Percentiles rank a stretch among this genome's conserved stretches.
Evolutionary conservation across 176 grass and related monocot species (phyloP).

Genomic region (Musa troglodytarum): DNA sequence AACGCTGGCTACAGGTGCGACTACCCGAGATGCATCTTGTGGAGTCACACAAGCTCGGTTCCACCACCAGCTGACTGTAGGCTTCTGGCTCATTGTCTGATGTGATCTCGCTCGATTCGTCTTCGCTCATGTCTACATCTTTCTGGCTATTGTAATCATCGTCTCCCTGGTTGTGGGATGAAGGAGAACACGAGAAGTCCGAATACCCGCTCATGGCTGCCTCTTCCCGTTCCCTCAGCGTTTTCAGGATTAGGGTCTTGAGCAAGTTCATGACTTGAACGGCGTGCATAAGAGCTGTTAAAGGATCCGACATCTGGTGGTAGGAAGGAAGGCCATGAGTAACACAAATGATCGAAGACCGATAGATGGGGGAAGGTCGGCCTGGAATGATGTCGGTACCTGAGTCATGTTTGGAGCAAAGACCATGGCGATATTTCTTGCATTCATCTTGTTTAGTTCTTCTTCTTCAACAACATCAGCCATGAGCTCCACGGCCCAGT

Average conservation of each 20-base stretch:
- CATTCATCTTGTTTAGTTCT: conserved; percentile 92
- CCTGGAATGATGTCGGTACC: conserved; percentile 26
- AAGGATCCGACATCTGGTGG: conserved; percentile 94
- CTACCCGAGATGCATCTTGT: conserved; percentile 16
- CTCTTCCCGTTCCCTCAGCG: conserved; percentile 58
- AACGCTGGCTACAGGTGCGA: conserved; percentile 9
- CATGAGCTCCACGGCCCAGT: conserved; percentile 85
- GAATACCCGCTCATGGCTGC: conserved; percentile 39
- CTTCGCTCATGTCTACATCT: conserved; percentile 23
- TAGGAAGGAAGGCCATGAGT: conserved; percentile 25
- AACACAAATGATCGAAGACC: background rate
- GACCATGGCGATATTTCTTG: conserved; percentile 90
- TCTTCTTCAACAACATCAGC: conserved; percentile 84
- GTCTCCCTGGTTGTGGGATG: conserved; percentile 18
- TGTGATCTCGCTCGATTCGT: conserved; percentile 14
- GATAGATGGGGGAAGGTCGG: conserved; percentile 1
- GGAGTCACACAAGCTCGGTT: conserved; percentile 18
- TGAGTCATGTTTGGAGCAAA: conserved; percentile 98
- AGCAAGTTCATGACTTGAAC: conserved; percentile 99
- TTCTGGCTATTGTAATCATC: conserved; percentile 44
- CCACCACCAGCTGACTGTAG: conserved; percentile 10
- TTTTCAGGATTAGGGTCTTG: conserved; percentile 81
- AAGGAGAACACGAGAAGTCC: conserved; percentile 54
- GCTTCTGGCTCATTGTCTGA: conserved; percentile 26
- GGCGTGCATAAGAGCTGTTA: conserved; percentile 91